phyloP scores from a whole-genome alignment of 306 rosid species.

The Parietaria judaica region DNA sequence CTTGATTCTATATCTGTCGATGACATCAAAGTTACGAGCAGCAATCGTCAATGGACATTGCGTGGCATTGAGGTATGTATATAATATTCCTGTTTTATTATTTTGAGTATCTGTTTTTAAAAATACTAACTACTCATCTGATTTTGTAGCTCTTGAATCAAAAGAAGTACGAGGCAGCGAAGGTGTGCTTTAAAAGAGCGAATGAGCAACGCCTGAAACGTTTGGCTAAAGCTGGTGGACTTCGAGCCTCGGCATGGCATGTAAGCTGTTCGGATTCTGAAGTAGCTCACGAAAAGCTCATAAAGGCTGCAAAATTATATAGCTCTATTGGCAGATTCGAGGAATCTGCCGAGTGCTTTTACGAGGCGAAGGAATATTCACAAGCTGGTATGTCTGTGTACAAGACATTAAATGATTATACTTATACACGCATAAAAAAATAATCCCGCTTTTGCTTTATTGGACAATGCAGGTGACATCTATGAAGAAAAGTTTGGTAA shows the following conservation, averaged over 20 bases:
- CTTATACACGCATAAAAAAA: too few relatives aligned
- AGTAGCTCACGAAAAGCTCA: constrained; percentile 26
- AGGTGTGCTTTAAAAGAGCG: constrained; percentile 48
- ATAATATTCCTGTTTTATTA: too few relatives aligned
- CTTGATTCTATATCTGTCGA: constrained; percentile 35
- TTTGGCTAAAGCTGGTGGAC: constrained; percentile 42
- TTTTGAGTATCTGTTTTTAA: too few relatives aligned
- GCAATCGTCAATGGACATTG: constrained; percentile 43
- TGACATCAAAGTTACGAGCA: constrained; percentile 49
- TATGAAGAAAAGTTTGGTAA: constrained; percentile 36
- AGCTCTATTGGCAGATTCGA: constrained; percentile 34
- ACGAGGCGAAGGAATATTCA: constrained; percentile 38
- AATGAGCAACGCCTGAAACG: constrained; percentile 35
- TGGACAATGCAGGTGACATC: constrained; percentile 24
- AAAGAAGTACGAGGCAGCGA: constrained; percentile 37
- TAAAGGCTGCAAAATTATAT: constrained; percentile 46
- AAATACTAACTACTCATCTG: too few relatives aligned
- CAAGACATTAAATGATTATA: neutral
- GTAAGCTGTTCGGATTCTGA: constrained; percentile 20
- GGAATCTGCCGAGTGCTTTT: constrained; percentile 43
- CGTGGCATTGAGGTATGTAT: constrained; percentile 45
- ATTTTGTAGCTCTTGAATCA: constrained; percentile 36
- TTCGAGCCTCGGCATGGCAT: constrained; percentile 28
- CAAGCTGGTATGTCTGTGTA: constrained; percentile 34
- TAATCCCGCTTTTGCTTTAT: neutral